Base-by-base conservation (phyloP, 495 filamentous ascomycete genomes). In the Aspergillus wentii region DNA sequence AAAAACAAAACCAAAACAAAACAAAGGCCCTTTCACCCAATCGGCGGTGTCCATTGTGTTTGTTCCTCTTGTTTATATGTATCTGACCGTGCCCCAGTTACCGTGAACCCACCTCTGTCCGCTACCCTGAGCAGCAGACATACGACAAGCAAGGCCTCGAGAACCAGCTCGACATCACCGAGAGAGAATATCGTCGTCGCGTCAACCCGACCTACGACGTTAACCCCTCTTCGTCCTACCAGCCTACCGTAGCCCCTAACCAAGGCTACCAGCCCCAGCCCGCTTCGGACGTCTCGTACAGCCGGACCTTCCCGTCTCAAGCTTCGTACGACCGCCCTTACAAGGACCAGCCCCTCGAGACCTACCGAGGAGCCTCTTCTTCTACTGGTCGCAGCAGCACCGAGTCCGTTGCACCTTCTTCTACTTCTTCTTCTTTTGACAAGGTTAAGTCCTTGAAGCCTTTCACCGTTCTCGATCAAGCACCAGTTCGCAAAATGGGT, bases 121-220 rank as follows among this genome's bases (percentile, higher is more conserved):
- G 72, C 32, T 74, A 86, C 64, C 72, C 79, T 43, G 61, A 64
- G 42, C 52, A 68, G 44, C 56, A 55, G 33, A 59, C 62, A 52
- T 74, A 78, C 69, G 73, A 76, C 46, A 10, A 25, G 10, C 60
- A 71, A 44, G 59, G 69, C 44, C 61, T 64, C 44, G 58, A 69
- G 47, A 69, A 71, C 46, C 75, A 81, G 54, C 76, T 94, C 62
- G 89, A 95, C 75, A 61, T 84, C 46, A 83, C 83, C 57, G 89
- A 94, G 71, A 79, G 80, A 62, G 78, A 91, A 59, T 92, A 85
- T 68, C 88, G 88, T 62, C 74, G 82, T 62, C 83, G 83, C 50
- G 71, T 80, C 63, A 76, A 84, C 52, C 82, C 85, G 35, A 74
- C 64, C 46, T 83, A 83, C 74, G 73, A 73, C 53, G 74, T 76